Evolutionary conservation across 495 filamentous ascomycete genomes (phyloP), one percentile per base, ranked within the genome.

Genomic region (Pseudomonodictys pantanalensis): DNA sequence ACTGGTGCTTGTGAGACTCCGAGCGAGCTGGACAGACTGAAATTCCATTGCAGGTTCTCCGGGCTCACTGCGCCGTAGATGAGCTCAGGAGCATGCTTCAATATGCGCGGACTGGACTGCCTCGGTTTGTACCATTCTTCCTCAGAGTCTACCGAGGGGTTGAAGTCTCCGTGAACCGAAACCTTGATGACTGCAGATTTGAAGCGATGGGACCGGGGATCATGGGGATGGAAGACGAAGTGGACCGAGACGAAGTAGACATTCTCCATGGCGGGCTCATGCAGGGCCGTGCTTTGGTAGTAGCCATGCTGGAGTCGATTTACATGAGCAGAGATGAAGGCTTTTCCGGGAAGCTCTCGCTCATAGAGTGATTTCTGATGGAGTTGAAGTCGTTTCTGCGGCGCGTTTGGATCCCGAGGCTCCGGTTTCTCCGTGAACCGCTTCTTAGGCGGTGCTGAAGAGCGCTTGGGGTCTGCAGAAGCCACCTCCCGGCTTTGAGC

Each of bases 21-120:
- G 5, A 82, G 61, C 2, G 77, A 76, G 2, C 77, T 78, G 7
- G 75, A 72, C 7, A 81, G 67, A 47, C 74, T 78, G 60, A 80
- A 81, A 22, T 76, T 76, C 78, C 77, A 80, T 52, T 79, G 73
- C 61, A 82, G 65, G 11, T 73, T 78, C 52, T 79, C 78, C 0
- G 78, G 77, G 8, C 77, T 79, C 4, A 80, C 74, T n/a, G 76
- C 72, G 18, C 79, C 79, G 57, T 76, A 80, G 50, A 81, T 74
- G 18, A 80, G 65, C 54, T 81, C 78, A 33, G 79, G 79, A 2
- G 79, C 79, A 63, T 80, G 76, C 69, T 76, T 78, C 17, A 82
- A 67, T 42, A 82, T 79, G 22, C 69, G 67, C 0, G 78, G 77
- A 9, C 54, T 42, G 9, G 33, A 28, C 10, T 43, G 39, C 3